Evolutionary conservation across 306 rosid genomes (phyloP).

Genomic region (Notholithocarpus densiflorus): DNA sequence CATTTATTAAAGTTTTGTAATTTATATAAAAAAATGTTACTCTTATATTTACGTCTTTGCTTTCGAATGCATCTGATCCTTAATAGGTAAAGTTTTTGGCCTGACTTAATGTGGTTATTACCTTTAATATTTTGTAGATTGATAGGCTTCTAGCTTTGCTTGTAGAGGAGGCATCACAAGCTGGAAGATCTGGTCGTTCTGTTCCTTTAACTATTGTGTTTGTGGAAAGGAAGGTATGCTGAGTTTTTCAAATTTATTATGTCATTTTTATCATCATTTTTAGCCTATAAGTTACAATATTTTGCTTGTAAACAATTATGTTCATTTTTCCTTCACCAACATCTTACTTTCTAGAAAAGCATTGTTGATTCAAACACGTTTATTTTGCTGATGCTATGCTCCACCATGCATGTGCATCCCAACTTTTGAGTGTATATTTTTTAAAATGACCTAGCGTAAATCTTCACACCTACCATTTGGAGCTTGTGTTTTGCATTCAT

Average conservation of each 20-base stretch:
- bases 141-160: constrained; percentile 77
- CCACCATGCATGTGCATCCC: neutral
- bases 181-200: constrained; percentile 65
- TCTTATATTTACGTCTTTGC: neutral
- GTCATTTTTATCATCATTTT: neutral
- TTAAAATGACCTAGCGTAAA: neutral
- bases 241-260: neutral
- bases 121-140: constrained; percentile 45
- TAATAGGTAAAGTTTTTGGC: neutral
- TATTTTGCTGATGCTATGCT: neutral
- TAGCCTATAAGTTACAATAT: neutral
- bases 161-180: constrained; percentile 72
- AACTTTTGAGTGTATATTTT: neutral
- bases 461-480: neutral
- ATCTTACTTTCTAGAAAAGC: neutral
- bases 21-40: too few species aligned
- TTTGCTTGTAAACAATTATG: neutral
- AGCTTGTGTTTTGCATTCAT: neutral
- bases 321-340: neutral
- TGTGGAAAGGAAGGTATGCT: constrained; percentile 80
- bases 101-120: neutral
- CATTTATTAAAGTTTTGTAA: too few species aligned
- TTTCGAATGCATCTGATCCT: neutral
- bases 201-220: constrained; percentile 78
- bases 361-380: neutral